These are phyloP conservation scores for Sarcodon aspratus DNA, from an alignment of 768 basidiomycete species.

Conservation along the genomic window DNA sequence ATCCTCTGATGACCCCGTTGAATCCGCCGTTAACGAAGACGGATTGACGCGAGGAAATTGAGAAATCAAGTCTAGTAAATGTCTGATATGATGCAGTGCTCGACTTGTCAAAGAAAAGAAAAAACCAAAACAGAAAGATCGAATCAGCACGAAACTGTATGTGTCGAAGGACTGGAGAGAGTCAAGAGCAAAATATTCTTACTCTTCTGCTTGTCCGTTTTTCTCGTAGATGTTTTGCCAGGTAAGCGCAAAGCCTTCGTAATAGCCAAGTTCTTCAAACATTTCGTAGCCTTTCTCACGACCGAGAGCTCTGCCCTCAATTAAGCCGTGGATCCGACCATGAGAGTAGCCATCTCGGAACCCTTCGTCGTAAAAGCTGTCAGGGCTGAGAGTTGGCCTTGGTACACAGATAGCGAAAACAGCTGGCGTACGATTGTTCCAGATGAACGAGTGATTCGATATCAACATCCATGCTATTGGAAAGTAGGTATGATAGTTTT, in stretches of 20 bases:
- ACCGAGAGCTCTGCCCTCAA: conserved; percentile 85
- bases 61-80: conserved; percentile 58
- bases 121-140: not conserved
- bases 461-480: conserved; percentile 26
- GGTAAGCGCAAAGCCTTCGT: conserved; percentile 71
- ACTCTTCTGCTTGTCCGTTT: conserved; percentile 37
- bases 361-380: conserved; percentile 73
- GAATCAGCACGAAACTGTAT: not conserved
- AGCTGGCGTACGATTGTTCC: conserved; percentile 43
- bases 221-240: conserved; percentile 47
- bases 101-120: conserved; percentile 28
- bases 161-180: not conserved
- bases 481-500: too few species aligned
- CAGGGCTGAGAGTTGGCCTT: not conserved
- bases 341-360: conserved; percentile 72
- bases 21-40: conserved; percentile 4
- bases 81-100: conserved; percentile 46
- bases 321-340: conserved; percentile 80
- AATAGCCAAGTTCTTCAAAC: conserved; percentile 96
- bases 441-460: conserved; percentile 49
- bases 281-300: conserved; percentile 88
- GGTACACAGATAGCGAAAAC: not conserved
- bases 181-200: conserved; percentile 18
- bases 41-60: conserved; percentile 77
- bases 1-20: conserved; percentile 26